Evolutionary conservation across 768 basidiomycete species (phyloP), one percentile per base, ranked within the genome.

Genomic region (Omphalotus guepiniiformis): DNA sequence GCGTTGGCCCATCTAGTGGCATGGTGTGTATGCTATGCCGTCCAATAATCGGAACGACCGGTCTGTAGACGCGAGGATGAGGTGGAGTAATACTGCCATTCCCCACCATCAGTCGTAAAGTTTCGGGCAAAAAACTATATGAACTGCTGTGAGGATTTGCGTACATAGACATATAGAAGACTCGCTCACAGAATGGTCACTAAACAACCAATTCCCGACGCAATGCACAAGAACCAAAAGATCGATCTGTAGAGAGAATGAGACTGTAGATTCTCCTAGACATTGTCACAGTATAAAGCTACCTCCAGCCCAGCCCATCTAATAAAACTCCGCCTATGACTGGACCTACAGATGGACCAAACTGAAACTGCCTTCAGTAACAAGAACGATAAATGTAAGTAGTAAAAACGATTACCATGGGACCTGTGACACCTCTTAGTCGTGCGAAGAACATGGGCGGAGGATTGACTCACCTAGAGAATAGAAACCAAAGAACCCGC

Each of bases 401-500:
- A 7, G 1, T 66, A 51, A 8, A 46, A 16, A 26, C 13, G 22
- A 6, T 34, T 51, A 80, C 83, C 72, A 81, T 72, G n/a, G 84
- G 82, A 0, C 85, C n/a, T n/a, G n/a, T n/a, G n/a, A n/a, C n/a
- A n/a, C n/a, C n/a, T n/a, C n/a, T n/a, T n/a, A n/a, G n/a, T n/a
- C n/a, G n/a, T n/a, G n/a, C n/a, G n/a, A n/a, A n/a, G n/a, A n/a
- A n/a, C n/a, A n/a, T n/a, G n/a, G n/a, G n/a, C n/a, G n/a, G n/a
- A n/a, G n/a, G n/a, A n/a, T n/a, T n/a, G n/a, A n/a, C n/a, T n/a
- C n/a, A n/a, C n/a, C 85, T 3, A 85, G 49, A 28, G 64, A 72
- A 61, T 80, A 88, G 6, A 87, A 41, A 2, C 88, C 90, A 47
- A 82, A 75, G 63, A 83, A 89, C 6, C 80, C 76, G 15, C 86